Percentiles rank a stretch among this genome's conserved stretches.
Evolutionary conservation across 805 yeast genomes (phyloP).

Genomic region (Yarrowia sp.): DNA sequence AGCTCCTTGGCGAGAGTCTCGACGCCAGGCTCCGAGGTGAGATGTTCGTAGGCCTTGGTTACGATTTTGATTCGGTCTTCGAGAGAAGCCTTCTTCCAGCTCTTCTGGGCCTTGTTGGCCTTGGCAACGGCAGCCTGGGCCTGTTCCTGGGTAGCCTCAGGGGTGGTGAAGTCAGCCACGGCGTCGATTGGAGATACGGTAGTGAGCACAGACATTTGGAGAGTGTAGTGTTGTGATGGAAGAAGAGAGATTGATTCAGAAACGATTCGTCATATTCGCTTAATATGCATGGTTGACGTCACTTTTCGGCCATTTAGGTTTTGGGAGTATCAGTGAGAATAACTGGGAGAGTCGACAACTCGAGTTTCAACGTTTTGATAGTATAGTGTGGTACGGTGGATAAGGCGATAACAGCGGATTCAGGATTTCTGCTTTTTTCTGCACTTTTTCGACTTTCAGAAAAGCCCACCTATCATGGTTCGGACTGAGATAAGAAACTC

Average conservation of each 20-base stretch:
- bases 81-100: constrained; percentile 32
- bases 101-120: constrained; percentile 33
- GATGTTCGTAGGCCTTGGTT: constrained; percentile 31
- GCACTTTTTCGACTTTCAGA: too few relatives aligned
- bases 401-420: too few relatives aligned
- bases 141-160: constrained; percentile 31
- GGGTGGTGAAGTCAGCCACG: constrained; percentile 33
- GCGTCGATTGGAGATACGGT: constrained; percentile 38
- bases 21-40: constrained; percentile 31
- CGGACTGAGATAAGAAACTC: neutral
- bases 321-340: neutral
- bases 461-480: neutral
- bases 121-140: constrained; percentile 28
- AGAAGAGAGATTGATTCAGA: neutral
- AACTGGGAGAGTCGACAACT: too few relatives aligned
- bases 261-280: neutral
- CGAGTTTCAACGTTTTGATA: too few relatives aligned
- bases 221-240: neutral
- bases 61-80: constrained; percentile 34
- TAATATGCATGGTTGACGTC: neutral
- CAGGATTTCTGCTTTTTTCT: too few relatives aligned
- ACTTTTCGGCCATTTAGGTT: neutral
- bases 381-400: too few relatives aligned
- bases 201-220: constrained; percentile 28
- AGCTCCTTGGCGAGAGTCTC: constrained; percentile 34